Evolutionary conservation across 768 basidiomycete genomes (phyloP).

Genomic region (Pleurotus citrinopileatus): DNA sequence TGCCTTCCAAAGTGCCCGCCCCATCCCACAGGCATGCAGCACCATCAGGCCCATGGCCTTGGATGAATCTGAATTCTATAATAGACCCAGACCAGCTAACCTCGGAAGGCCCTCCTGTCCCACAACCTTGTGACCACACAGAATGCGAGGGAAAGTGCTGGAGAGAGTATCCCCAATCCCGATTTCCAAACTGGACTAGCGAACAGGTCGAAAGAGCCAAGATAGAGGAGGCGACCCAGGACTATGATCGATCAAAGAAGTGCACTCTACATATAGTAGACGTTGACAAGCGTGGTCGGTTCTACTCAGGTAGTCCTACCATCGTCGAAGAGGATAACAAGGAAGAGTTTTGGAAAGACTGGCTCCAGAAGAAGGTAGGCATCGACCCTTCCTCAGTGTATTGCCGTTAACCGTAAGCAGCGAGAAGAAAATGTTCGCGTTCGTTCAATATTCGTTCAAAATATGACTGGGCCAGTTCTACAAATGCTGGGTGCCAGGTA

Average conservation of each 20-base stretch:
- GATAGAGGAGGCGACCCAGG: conserved; percentile 21
- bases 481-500: conserved; percentile 35
- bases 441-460: conserved; percentile 34
- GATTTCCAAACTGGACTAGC: conserved; percentile 40
- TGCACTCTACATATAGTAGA: neutral
- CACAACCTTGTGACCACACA: conserved; percentile 10
- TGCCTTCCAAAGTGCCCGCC: conserved; percentile 2
- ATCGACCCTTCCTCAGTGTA: neutral
- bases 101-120: conserved; percentile 7
- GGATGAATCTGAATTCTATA: conserved; percentile 18
- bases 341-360: conserved; percentile 23
- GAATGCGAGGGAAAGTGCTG: conserved; percentile 18
- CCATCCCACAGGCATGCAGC: conserved; percentile 15
- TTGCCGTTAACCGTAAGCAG: conserved; percentile 11
- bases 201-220: conserved; percentile 30
- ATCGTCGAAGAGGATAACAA: conserved; percentile 18
- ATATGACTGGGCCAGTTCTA: conserved; percentile 27
- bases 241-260: neutral
- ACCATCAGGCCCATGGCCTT: conserved; percentile 30
- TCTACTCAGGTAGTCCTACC: conserved; percentile 8
- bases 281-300: neutral
- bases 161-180: conserved; percentile 34
- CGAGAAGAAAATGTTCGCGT: conserved; percentile 22
- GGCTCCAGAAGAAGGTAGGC: conserved; percentile 23
- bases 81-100: neutral